Percentiles rank a stretch among this genome's conserved stretches.
These are phyloP conservation scores for Blepharisma japonicum DNA, from an alignment of 73 alveolate genomes.

Conservation along the genomic window DNA sequence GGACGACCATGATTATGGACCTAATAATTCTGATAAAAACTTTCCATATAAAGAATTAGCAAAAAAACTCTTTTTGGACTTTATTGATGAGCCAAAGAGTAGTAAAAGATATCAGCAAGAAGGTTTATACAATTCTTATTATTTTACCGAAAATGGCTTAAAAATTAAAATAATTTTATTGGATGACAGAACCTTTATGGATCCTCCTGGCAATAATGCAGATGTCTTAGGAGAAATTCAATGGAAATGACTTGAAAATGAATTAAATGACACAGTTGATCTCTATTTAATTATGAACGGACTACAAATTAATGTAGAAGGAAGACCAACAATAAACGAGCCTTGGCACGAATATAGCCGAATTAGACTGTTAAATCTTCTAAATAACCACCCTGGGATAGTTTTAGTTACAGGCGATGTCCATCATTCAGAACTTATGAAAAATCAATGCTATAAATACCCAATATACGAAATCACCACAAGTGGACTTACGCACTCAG, in stretches of 20 bases:
- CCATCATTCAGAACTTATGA: constrained; percentile 54
- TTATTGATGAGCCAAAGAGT: constrained; percentile 22
- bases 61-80: not conserved
- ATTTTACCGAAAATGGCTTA: not conserved
- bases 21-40: not conserved
- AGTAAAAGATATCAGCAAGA: not conserved
- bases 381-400: constrained; percentile 38
- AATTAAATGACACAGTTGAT: constrained; percentile 34
- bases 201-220: too few species aligned
- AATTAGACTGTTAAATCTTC: constrained; percentile 27
- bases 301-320: constrained; percentile 52
- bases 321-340: constrained; percentile 44
- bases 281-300: constrained; percentile 48
- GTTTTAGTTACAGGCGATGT: constrained; percentile 64
- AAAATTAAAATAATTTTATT: too few species aligned
- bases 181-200: too few species aligned
- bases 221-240: constrained; percentile 41
- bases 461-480: constrained; percentile 31
- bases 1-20: constrained; percentile 27
- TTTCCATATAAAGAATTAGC: not conserved
- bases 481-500: constrained; percentile 48
- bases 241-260: constrained; percentile 53
- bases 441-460: not conserved
- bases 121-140: constrained; percentile 1
- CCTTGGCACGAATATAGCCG: constrained; percentile 51